Evolutionary conservation across 495 filamentous ascomycete species (phyloP).

Genomic region (Chaetomium tenue): DNA sequence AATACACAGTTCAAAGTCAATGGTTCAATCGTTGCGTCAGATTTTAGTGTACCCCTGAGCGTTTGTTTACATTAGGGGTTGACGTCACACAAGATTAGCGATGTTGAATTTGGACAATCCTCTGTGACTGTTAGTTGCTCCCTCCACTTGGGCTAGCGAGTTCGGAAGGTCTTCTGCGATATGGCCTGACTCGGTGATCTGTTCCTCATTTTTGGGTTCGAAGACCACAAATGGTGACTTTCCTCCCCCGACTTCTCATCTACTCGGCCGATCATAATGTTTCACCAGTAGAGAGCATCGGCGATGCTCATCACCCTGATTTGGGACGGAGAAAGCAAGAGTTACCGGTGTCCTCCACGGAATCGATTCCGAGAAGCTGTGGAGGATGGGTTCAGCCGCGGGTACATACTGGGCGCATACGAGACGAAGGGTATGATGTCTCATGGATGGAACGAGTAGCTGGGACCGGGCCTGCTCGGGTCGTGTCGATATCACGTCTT

Average conservation of each 20-base stretch:
- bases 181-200: background rate
- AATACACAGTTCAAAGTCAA: background rate
- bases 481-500: background rate
- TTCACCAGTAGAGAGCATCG: background rate
- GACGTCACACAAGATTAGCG: background rate
- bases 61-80: constrained; percentile 5
- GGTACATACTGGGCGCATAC: background rate
- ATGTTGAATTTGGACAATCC: background rate
- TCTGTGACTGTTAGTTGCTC: no score
- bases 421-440: constrained; percentile 2
- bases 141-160: no score
- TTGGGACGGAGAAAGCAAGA: background rate
- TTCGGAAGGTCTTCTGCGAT: background rate
- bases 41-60: background rate
- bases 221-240: background rate
- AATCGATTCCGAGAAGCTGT: background rate
- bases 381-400: background rate
- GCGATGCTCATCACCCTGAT: background rate
- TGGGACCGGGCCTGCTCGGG: background rate
- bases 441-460: background rate
- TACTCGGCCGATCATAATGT: background rate
- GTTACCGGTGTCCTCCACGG: background rate
- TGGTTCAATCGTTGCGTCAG: no score
- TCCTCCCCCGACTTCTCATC: background rate
- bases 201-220: background rate